phyloP scores from a whole-genome alignment of 441 rosid species.

The Biscutella laevigata region DNA sequence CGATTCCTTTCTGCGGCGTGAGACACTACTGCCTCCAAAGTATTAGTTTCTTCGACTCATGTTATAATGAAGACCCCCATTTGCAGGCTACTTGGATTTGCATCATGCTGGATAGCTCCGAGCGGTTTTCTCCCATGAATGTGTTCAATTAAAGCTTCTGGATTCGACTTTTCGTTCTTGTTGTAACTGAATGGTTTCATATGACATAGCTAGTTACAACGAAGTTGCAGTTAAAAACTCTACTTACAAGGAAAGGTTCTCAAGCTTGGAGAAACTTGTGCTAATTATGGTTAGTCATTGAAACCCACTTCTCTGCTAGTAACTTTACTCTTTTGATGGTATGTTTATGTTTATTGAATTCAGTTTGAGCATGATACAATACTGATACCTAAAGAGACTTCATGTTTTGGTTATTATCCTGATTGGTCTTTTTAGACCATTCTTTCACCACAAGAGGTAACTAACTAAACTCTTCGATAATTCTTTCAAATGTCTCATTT shows the following conservation, averaged over 20 bases:
- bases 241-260: slow-evolving; percentile 61
- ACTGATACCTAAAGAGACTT: slow-evolving; percentile 70
- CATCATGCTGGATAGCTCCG: slow-evolving; percentile 65
- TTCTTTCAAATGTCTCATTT: background rate
- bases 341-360: background rate
- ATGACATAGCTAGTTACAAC: slow-evolving; percentile 65
- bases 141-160: no score
- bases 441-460: slow-evolving; percentile 55
- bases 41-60: background rate
- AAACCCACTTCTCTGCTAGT: background rate
- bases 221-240: slow-evolving; percentile 50
- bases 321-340: slow-evolving; percentile 8
- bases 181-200: slow-evolving; percentile 12
- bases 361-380: slow-evolving; percentile 75
- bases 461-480: background rate
- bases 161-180: background rate
- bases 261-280: slow-evolving; percentile 63
- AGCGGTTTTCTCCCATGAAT: no score
- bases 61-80: no score
- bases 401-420: slow-evolving; percentile 81
- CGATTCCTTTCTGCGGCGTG: slow-evolving; percentile 75
- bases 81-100: slow-evolving; percentile 49
- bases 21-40: slow-evolving; percentile 22
- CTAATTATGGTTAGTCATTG: slow-evolving; percentile 51
- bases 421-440: slow-evolving; percentile 47